A percentile compares a stretch with the other conserved stretches of the same genome.
These are phyloP conservation scores for Penicillium manginii DNA, from an alignment of 495 filamentous ascomycete genomes.

Conservation along the genomic window DNA sequence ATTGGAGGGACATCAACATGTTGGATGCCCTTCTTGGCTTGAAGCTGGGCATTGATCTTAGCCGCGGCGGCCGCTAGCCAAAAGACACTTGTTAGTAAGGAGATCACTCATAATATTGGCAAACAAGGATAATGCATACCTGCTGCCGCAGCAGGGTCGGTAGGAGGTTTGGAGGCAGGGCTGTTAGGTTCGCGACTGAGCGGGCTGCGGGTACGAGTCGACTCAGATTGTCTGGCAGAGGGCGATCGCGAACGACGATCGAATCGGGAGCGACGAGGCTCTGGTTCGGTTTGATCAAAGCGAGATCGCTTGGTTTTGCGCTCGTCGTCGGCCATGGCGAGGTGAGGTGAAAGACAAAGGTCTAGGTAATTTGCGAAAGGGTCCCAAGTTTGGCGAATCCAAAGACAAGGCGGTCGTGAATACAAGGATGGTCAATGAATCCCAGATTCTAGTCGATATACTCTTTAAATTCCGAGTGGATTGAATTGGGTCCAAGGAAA, in stretches of 20 bases:
- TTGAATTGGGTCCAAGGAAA: neutral
- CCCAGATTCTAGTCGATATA: neutral
- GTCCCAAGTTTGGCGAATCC: neutral
- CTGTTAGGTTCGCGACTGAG: constrained; percentile 52
- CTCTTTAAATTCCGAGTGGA: neutral
- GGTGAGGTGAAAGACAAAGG: constrained; percentile 12
- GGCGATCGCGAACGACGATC: constrained; percentile 88
- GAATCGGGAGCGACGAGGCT: constrained; percentile 76
- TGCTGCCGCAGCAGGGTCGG: constrained; percentile 83
- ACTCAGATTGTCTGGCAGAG: constrained; percentile 60
- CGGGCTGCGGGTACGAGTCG: constrained; percentile 80
- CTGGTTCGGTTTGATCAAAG: constrained; percentile 86
- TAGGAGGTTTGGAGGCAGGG: neutral
- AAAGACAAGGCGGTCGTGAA: neutral
- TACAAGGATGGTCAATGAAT: neutral
- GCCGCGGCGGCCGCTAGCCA: constrained; percentile 82
- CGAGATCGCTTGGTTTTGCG: constrained; percentile 83
- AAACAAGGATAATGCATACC: constrained; percentile 50
- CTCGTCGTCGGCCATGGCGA: constrained; percentile 77
- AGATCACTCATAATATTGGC: neutral
- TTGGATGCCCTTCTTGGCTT: constrained; percentile 90
- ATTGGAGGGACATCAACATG: constrained; percentile 94
- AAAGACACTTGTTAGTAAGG: neutral
- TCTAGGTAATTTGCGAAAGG: constrained; percentile 28
- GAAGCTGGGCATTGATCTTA: constrained; percentile 89